Evolutionary conservation across 1,284 basidiomycete genomes (phyloP), one percentile per base, ranked within the genome.

Genomic region (Cryptococcus sp.): DNA sequence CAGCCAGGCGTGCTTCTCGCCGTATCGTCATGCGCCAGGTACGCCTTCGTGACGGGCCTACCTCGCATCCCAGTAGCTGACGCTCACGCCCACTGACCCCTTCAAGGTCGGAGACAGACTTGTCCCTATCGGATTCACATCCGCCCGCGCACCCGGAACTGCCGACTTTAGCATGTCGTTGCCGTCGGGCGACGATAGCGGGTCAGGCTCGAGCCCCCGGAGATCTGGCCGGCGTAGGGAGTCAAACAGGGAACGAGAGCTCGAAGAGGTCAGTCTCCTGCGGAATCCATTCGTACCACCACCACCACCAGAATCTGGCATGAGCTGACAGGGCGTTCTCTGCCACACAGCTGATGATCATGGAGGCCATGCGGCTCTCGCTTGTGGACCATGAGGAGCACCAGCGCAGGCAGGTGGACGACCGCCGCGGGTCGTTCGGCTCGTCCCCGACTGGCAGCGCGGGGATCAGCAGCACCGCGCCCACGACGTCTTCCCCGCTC

Each of bases 281-380:
- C n/a, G n/a, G n/a, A 16, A 45, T 15, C 46, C 36, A 28, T 33
- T 8, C 23, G 12, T 33, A n/a, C 16, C n/a, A n/a, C n/a, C n/a
- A n/a, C n/a, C n/a, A n/a, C n/a, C n/a, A 33, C 9, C 28, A 33
- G 28, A 33, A 33, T 5, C 28, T 33, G 28, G 9, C 28, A 5
- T 33, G 28, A n/a, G n/a, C 35, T 49, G 47, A 49, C 12, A 18
- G 20, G 16, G n/a, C n/a, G n/a, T n/a, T n/a, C 28, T 9, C 9
- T 33, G 9, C 28, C 28, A 11, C 46, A 44, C 67, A 97, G 89
- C 79, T 98, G 47, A 97, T 98, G 94, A 82, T 99, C 53, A 94
- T 95, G 90, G 95, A 98, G 78, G 96, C 95, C 1, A 97, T 99
- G 93, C 85, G 95, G 43, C 80, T 97, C 56, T 96, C 92, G 45